Evolutionary conservation across 2,329 filamentous ascomycete species (phyloP), one percentile per base, ranked within the genome.

Genomic region (Graphilbum fragrans): DNA sequence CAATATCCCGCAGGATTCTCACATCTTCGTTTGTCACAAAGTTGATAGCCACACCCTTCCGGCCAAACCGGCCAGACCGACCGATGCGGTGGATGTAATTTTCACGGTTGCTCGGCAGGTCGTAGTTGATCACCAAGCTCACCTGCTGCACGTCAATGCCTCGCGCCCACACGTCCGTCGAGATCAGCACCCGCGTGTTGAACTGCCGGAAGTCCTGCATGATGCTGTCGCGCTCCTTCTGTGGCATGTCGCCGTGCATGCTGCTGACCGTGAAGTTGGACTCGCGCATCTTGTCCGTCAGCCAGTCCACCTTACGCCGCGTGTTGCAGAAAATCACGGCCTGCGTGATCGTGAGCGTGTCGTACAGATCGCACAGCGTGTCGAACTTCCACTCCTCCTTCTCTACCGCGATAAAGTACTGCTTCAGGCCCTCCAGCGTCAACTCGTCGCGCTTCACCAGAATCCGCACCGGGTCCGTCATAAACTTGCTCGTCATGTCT

Each of bases 331-430:
- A 98, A 60, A 98, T 98, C 60, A 98, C 92, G 36, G 92, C 92
- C 67, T 96, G 92, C 16, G 92, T 96, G 58, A 98, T 96, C 42
- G 92, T 98, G 35, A 98, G 75, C 12, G 92, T 96, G 61, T 98
- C 92, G 72, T 98, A 98, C 44, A 98, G 80, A 66, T 98, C 92
- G 63, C 87, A 96, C 5, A 98, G 79, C 3, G 92, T 98, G 61
- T 98, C 92, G 53, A 98, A 94, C 64, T 98, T 98, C 92, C 92
- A 98, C 60, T 96, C 92, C 63, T 98, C 92, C 70, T 95, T 96
- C 65, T 98, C 92, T 18, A 96, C 92, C 2, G 92, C 92, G 55
- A 98, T 96, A 60, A 95, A 98, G 70, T 95, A 98, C 62, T 98
- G 92, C 69, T 96, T 96, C 39, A 98, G 72, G 44, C 92, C 92